Evolutionary conservation across 805 yeast species (phyloP).

Genomic region (Wickerhamomyces sydowiorum): DNA sequence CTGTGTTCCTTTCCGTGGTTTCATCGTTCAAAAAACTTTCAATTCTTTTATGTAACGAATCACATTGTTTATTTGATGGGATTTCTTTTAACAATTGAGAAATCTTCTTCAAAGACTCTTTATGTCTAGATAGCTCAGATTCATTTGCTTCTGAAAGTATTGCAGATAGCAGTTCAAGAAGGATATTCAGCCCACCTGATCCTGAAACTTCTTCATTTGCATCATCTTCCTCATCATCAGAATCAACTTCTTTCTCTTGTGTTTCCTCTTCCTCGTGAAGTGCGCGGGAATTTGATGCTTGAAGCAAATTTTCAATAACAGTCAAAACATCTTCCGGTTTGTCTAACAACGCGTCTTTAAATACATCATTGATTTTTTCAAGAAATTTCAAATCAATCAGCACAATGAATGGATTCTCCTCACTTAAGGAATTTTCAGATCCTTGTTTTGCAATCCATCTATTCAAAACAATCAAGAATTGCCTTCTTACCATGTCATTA

Average conservation of each 20-base stretch:
- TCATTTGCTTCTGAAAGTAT: conserved; percentile 27
- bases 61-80: conserved; percentile 9
- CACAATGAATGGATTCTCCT: conserved; percentile 44
- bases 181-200: conserved; percentile 25
- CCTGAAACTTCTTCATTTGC: conserved; percentile 12
- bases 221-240: conserved; percentile 31
- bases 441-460: conserved; percentile 47
- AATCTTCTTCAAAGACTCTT: conserved; percentile 25
- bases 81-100: conserved; percentile 14
- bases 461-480: conserved; percentile 47
- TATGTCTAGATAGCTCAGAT: conserved; percentile 12
- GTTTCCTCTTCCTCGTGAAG: conserved; percentile 5
- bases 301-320: conserved; percentile 38
- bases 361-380: conserved; percentile 52
- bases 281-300: conserved; percentile 4
- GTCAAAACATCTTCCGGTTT: conserved; percentile 51
- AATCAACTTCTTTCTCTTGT: conserved; percentile 26
- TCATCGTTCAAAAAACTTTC: conserved; percentile 12
- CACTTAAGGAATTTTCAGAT: conserved; percentile 8
- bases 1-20: background rate
- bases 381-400: conserved; percentile 59
- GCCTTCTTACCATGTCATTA: conserved; percentile 36
- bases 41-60: conserved; percentile 12
- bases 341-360: conserved; percentile 42
- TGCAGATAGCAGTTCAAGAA: conserved; percentile 33